Percentiles rank a stretch among this genome's conserved stretches.
Evolutionary conservation across 768 basidiomycete species (phyloP).

Genomic region (Pulveroboletus sp.): DNA sequence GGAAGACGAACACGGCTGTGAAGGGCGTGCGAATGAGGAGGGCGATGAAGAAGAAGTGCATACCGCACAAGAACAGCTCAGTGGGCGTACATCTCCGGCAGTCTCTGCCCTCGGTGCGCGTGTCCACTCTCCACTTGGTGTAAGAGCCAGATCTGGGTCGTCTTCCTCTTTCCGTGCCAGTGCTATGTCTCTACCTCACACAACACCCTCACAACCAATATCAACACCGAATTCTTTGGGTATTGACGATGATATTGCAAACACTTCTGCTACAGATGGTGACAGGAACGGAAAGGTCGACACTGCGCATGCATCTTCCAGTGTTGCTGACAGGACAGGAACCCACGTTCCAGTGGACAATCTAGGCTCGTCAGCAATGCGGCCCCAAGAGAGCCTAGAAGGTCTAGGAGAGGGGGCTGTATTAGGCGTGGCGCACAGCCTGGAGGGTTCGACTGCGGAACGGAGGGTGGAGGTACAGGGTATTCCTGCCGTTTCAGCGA

Average conservation of each 20-base stretch:
- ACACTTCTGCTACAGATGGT: conserved; percentile 1
- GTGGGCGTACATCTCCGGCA: conserved; percentile 24
- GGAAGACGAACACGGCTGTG: conserved; percentile 27
- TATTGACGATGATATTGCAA: neutral
- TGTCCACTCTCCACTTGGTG: conserved; percentile 7
- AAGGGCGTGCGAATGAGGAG: conserved; percentile 28
- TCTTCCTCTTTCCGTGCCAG: conserved; percentile 4
- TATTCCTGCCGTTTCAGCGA: conserved; percentile 16
- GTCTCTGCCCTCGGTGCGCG: conserved; percentile 19
- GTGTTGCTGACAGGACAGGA: conserved; percentile 1
- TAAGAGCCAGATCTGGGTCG: conserved; percentile 1
- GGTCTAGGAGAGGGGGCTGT: conserved; percentile 9
- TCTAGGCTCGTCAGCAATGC: neutral
- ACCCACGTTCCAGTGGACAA: neutral
- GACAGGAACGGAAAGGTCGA: neutral
- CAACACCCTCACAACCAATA: conserved; percentile 4
- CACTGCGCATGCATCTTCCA: conserved; percentile 1
- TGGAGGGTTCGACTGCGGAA: conserved; percentile 10
- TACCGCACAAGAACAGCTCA: conserved; percentile 20
- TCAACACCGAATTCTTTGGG: conserved; percentile 9
- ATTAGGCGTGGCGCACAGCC: conserved; percentile 21
- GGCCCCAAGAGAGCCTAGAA: conserved; percentile 2
- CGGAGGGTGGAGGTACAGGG: conserved; percentile 20
- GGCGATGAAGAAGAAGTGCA: conserved; percentile 23
- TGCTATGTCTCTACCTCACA: neutral